A percentile compares a stretch with the other conserved stretches of the same genome.
Conservation (phyloP, 2,329 filamentous ascomycete species). For the Tolypocladium amazonense region DNA sequence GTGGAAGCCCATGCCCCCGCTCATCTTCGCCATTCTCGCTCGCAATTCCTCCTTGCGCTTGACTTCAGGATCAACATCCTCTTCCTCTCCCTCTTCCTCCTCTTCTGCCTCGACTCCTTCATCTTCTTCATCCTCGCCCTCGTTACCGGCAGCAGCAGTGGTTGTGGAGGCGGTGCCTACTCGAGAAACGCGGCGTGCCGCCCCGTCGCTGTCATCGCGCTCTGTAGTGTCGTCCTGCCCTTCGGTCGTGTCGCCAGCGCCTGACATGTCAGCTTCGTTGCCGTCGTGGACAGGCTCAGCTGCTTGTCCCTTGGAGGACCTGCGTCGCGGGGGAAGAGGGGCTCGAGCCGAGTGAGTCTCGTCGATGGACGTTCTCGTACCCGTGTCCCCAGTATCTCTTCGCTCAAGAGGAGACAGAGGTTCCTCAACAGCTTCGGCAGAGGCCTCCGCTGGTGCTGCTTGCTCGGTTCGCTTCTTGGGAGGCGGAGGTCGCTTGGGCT, state of each 20-base stretch:
- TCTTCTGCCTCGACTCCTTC: conserved; percentile 57
- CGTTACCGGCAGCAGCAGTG: conserved; percentile 34
- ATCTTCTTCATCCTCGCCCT: conserved; percentile 61
- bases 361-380: conserved; percentile 41
- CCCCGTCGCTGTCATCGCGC: conserved; percentile 65
- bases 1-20: conserved; percentile 92
- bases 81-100: conserved; percentile 56
- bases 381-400: conserved; percentile 35
- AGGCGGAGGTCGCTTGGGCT: conserved; percentile 59
- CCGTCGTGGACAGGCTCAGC: conserved; percentile 42
- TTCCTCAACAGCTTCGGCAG: conserved; percentile 18
- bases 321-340: conserved; percentile 37
- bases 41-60: conserved; percentile 78
- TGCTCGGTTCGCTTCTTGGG: conserved; percentile 57
- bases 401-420: conserved; percentile 29
- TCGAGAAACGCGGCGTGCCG: conserved; percentile 23
- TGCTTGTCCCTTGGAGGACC: conserved; percentile 35
- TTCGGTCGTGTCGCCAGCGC: conserved; percentile 53
- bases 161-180: conserved; percentile 23
- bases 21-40: conserved; percentile 97
- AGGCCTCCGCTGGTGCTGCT: conserved; percentile 15
- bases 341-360: conserved; percentile 20
- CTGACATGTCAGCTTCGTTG: conserved; percentile 56
- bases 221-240: conserved; percentile 53
- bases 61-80: conserved; percentile 80